phyloP scores from a whole-genome alignment of 148 eudicot species.

The Rheum nobile region DNA sequence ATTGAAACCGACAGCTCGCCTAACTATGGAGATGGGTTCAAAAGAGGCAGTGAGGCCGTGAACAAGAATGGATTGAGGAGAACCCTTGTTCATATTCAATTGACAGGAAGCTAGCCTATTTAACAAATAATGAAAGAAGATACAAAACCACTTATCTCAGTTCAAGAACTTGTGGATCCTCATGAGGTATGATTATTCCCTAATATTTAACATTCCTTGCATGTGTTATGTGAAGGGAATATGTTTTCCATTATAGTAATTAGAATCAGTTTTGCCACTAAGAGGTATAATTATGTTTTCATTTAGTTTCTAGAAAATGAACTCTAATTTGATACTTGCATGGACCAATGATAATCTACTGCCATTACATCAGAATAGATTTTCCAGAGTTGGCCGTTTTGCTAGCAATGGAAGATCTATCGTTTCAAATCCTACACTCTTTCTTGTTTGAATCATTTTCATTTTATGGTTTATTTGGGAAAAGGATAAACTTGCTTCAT shows the following conservation, averaged over 20 bases:
- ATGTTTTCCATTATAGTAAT: neutral
- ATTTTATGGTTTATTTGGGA: too few species aligned
- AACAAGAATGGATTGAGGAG: conserved; percentile 69
- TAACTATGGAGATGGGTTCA: conserved; percentile 91
- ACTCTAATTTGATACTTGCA: conserved; percentile 14
- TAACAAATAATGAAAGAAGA: neutral
- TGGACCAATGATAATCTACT: conserved; percentile 89
- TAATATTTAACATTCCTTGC: neutral
- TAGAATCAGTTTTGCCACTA: neutral
- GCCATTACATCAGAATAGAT: conserved; percentile 69
- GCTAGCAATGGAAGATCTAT: conserved; percentile 61
- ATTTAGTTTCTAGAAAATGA: too few species aligned
- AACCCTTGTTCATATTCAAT: conserved; percentile 77
- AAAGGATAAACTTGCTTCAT: too few species aligned
- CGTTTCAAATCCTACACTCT: conserved; percentile 32
- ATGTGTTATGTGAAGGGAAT: neutral
- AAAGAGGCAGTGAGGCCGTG: conserved; percentile 73
- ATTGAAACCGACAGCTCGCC: conserved; percentile 79
- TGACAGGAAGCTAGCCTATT: conserved; percentile 68
- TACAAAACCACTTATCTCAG: too few species aligned
- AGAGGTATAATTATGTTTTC: too few species aligned
- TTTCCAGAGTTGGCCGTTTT: conserved; percentile 43
- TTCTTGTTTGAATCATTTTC: too few species aligned
- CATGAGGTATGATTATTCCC: too few species aligned
- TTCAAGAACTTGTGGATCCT: too few species aligned